These are phyloP conservation scores for Aureobasidium zeae DNA, from an alignment of 2,329 filamentous ascomycete genomes.

Conservation along the genomic window DNA sequence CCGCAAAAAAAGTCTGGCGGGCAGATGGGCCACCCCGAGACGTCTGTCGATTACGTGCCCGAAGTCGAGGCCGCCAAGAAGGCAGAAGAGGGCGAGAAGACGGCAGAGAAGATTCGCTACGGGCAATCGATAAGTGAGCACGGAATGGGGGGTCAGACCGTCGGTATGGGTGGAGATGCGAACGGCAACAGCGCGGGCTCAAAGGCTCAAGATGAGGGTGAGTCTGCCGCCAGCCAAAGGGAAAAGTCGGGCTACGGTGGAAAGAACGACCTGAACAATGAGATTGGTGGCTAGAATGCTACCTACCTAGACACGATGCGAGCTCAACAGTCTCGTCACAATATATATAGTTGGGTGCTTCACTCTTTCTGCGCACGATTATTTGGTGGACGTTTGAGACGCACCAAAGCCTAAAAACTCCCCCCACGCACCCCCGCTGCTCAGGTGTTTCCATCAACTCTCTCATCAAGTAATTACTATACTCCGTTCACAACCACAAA, in stretches of 20 bases:
- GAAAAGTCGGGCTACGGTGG: constrained; percentile 46
- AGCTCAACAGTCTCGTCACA: no score
- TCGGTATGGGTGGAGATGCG: constrained; percentile 29
- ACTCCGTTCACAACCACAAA: no score
- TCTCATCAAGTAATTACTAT: no score
- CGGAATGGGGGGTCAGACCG: constrained; percentile 47
- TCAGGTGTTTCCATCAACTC: no score
- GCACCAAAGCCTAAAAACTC: no score
- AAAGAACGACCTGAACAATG: constrained; percentile 35
- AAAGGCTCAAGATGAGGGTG: constrained; percentile 25
- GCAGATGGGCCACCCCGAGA: constrained; percentile 39
- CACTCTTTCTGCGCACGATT: no score
- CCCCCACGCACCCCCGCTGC: no score
- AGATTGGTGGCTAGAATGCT: constrained; percentile 46
- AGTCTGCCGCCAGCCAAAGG: constrained; percentile 35
- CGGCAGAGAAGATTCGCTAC: constrained; percentile 45
- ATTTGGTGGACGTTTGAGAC: no score
- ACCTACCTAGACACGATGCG: no score
- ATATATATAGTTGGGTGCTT: no score
- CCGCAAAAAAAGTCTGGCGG: constrained; percentile 47
- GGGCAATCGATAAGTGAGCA: constrained; percentile 49
- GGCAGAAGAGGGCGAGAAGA: constrained; percentile 34
- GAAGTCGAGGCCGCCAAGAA: constrained; percentile 27
- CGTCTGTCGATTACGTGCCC: constrained; percentile 28
- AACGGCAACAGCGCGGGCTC: constrained; percentile 32